Base-by-base conservation (phyloP, 768 basidiomycete genomes). In the Pisolithus marmoratus region DNA sequence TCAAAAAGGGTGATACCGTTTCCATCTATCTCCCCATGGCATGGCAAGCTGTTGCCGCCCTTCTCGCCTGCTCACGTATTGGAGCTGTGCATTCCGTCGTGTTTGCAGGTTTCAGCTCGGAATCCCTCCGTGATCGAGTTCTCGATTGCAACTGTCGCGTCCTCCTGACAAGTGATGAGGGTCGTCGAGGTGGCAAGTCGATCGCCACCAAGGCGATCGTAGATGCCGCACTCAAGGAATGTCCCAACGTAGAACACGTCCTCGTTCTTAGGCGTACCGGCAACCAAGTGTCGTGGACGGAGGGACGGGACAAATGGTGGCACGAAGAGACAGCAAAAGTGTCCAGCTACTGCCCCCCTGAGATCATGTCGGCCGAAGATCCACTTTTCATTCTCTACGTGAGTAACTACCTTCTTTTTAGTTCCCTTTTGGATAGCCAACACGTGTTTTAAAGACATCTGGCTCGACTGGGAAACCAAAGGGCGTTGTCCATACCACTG, bases 321-420 rank as follows among this genome's bases (percentile, higher is more conserved):
- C 86, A 97, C 62, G 94, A 97, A 70, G 92, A 94, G 72, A 77
- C 78, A 26, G 80, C 76, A 20, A 88, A 84, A 68, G 93, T 96
- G 17, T 83, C 90, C 17, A 80, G 78, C 52, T 95, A 90, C 73
- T 95, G 92, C 74, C 84, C 94, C 1, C 85, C 85, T 14, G 90
- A 91, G 71, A 66, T n/a, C n/a, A n/a, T n/a, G n/a, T n/a, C n/a
- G n/a, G n/a, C n/a, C n/a, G n/a, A n/a, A n/a, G n/a, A n/a, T 87
- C 56, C 95, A 2, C 77, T 99, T 23, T 99, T 99, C 72, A 97
- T 99, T 63, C 93, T 99, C 54, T 99, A 98, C 70, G 94, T 94
- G 63, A 73, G 90, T 78, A 14, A 3, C 14, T 19, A 19, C 40
- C 23, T 26, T 3, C 24, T 29, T 27, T 24, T 11, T n/a, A 42